Conservation (phyloP, 768 basidiomycete species). For the Rickenella mellea region DNA sequence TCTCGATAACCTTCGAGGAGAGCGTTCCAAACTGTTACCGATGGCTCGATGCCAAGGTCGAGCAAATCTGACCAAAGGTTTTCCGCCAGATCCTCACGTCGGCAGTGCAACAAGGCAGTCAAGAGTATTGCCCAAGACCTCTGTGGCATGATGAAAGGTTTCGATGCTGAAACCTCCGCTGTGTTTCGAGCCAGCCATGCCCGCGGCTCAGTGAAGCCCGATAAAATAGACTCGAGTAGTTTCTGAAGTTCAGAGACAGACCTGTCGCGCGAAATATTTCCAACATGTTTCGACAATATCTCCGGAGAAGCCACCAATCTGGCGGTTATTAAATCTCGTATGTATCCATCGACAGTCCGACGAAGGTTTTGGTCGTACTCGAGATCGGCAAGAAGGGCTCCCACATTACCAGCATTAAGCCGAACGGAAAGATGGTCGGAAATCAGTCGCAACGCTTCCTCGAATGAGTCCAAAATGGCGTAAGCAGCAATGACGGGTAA, state of each 20-base stretch:
- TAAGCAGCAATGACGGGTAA: slow-evolving; percentile 51
- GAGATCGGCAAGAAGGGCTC: too few species aligned
- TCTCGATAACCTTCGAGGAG: slow-evolving; percentile 55
- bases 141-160: slow-evolving; percentile 43
- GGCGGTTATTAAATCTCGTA: too few species aligned
- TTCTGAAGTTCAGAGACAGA: slow-evolving; percentile 11
- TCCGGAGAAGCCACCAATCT: too few species aligned
- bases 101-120: slow-evolving; percentile 48
- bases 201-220: slow-evolving; percentile 39
- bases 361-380: too few species aligned
- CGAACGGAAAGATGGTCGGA: too few species aligned
- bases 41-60: slow-evolving; percentile 37
- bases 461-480: slow-evolving; percentile 49
- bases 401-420: too few species aligned
- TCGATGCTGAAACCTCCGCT: slow-evolving; percentile 25
- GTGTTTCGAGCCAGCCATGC: slow-evolving; percentile 44
- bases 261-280: neutral
- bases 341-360: too few species aligned
- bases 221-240: slow-evolving; percentile 42
- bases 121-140: slow-evolving; percentile 59
- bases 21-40: slow-evolving; percentile 58
- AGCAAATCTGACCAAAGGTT: slow-evolving; percentile 63
- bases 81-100: slow-evolving; percentile 47
- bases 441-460: slow-evolving; percentile 45
- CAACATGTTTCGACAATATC: neutral